Evolutionary conservation across 2,329 filamentous ascomycete genomes (phyloP), one percentile per base, ranked within the genome.

Genomic region (Mycosphaerella arachidis): DNA sequence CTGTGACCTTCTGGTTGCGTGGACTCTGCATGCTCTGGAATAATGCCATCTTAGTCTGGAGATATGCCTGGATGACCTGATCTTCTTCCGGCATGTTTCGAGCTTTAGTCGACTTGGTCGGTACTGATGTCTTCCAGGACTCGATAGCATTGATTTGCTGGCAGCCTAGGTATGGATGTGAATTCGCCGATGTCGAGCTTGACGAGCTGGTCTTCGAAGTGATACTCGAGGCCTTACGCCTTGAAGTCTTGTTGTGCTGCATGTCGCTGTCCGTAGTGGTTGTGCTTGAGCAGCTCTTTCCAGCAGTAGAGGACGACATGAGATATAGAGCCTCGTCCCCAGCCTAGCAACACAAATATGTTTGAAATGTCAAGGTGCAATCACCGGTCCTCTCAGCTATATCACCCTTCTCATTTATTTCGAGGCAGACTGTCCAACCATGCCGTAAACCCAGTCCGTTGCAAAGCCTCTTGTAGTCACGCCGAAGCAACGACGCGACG

Each of bases 31-130:
- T 58, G 35, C 59, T 69, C n/a, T 68, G 67, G 54, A 74, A 73
- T 13, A 74, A 65, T 6, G 70, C 69, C 68, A 73, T 63, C 64
- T 74, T 74, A 20, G 71, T 70, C 58, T 70, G 66, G n/a, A 73
- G 60, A 51, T 74, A 74, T 3, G 71, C 72, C 55, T 73, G 68
- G 1, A 74, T 63, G 43, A 67, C 66, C 6, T 70, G 64, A 56
- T 64, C 63, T n/a, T 65, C 63, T 16, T 62, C 58, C 7, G 55
- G 40, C 50, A 46, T 50, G 20, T 40, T 48, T 20, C 50, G 53
- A 33, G 50, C 57, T 16, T 54, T 37, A 10, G 57, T 61, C 16
- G 63, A 48, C 56, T 67, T 68, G 27, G 59, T 35, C 6, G 69
- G 66, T 3, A 72, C 56, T 57, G 46, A 48, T 24, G 61, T 65